These are phyloP conservation scores for Diplodia mutila DNA, from an alignment of 2,329 filamentous ascomycete species.

Conservation along the genomic window DNA sequence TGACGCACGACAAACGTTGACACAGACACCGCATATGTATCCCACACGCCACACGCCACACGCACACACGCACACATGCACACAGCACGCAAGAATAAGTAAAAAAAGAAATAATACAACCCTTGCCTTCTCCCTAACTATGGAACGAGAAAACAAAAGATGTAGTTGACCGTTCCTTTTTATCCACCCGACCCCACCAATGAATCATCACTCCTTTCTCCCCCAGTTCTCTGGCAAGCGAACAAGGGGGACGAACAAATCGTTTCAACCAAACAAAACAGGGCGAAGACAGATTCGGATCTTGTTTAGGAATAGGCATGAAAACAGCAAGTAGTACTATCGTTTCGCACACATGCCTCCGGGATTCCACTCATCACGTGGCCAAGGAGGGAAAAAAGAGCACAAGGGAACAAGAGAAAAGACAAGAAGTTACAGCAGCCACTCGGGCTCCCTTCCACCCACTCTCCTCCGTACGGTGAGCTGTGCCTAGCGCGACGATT, in stretches of 20 bases:
- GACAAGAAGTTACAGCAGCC: constrained; percentile 1
- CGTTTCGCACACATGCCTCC: neutral
- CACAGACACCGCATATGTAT: neutral
- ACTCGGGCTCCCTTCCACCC: neutral
- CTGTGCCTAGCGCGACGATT: neutral
- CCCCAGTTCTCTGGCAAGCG: neutral
- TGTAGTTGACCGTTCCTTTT: neutral
- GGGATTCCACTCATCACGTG: neutral
- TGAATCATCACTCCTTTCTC: neutral
- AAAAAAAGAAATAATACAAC: neutral
- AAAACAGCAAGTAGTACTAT: neutral
- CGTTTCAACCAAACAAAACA: neutral
- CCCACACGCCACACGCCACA: neutral
- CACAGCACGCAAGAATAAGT: neutral
- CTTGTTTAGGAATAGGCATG: neutral
- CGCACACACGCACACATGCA: neutral
- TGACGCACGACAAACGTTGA: neutral
- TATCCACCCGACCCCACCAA: neutral
- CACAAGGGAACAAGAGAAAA: neutral
- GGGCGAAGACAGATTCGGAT: neutral
- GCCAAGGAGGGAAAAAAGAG: neutral
- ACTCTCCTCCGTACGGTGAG: neutral
- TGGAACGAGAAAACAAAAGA: neutral
- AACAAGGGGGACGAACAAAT: neutral
- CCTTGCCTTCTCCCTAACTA: neutral